Base-by-base conservation (phyloP, 768 basidiomycete genomes). In the Symmetrospora coprosmae region DNA sequence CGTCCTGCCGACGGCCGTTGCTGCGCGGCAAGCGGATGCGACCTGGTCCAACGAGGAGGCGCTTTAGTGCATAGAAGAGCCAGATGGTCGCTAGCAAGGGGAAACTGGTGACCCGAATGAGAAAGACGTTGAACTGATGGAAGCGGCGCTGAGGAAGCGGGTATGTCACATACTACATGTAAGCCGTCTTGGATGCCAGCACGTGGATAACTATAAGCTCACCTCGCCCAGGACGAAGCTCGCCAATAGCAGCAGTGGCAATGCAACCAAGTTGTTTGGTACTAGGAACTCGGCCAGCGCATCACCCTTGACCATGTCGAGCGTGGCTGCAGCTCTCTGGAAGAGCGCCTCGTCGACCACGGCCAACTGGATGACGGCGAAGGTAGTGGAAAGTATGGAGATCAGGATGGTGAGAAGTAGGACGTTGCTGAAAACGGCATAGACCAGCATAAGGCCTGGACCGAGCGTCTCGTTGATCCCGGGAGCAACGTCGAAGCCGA, bases 301-400 rank as follows among this genome's bases (percentile, higher is more conserved):
- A 41, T 70, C 66, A 17, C 71, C 69, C 63, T 75, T 75, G 70
- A 67, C 75, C 81, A 90, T 91, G 77, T 97, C 94, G 50, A 99
- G 82, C 0, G 91, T 96, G 2, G 62, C 63, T 14, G 67, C 55
- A 0, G 69, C 66, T 31, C 64, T 50, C 30, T 68, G 66, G 56
- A 66, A 59, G 2, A 66, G 45, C 4, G 62, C 35, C 35, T 68
- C 66, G 1, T 63, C 60, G 25, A 65, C 64, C 14, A 92, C 91
- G 72, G 94, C 89, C 66, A 87, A 84, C 65, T 83, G 91, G 11
- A 43, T 58, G 66, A 97, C 88, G 0, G 90, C 82, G 71, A 99
- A 99, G 0, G 94, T 96, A 69, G 94, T 87, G 4, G 89, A 88
- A 23, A 99, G 75, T 46, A 97, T 96, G 6, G 71, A 69, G 43